A percentile compares a stretch with the other conserved stretches of the same genome.
Evolutionary conservation across 495 filamentous ascomycete genomes (phyloP).

Genomic region (Jackrogersella multiformis): DNA sequence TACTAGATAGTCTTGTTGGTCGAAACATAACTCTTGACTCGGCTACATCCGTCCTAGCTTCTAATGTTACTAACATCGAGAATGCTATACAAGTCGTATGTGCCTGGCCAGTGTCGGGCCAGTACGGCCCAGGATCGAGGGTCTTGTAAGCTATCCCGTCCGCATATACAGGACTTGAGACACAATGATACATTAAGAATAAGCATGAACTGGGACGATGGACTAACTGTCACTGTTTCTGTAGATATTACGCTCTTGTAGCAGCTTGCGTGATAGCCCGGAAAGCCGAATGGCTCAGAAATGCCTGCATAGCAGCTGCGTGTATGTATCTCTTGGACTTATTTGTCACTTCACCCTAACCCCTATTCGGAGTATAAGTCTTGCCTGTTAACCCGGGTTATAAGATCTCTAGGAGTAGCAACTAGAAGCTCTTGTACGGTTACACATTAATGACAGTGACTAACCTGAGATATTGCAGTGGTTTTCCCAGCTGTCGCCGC

Average conservation of each 20-base stretch:
- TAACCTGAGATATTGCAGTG: slow-evolving; percentile 40
- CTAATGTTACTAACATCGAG: slow-evolving; percentile 40
- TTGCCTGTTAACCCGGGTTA: not conserved
- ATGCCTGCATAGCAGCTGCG: slow-evolving; percentile 67
- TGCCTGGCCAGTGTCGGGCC: slow-evolving; percentile 68
- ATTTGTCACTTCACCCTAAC: not conserved
- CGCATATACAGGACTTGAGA: not conserved
- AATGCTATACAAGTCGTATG: slow-evolving; percentile 62
- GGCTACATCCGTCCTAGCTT: slow-evolving; percentile 15
- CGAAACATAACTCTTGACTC: slow-evolving; percentile 31
- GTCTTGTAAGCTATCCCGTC: slow-evolving; percentile 56
- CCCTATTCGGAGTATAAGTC: not conserved
- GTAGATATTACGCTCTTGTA: slow-evolving; percentile 67
- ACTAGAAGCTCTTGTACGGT: not conserved
- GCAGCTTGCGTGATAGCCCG: slow-evolving; percentile 66
- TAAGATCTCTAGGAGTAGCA: not conserved
- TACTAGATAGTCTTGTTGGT: slow-evolving; percentile 45
- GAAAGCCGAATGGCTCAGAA: slow-evolving; percentile 65
- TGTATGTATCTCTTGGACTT: slow-evolving; percentile 20
- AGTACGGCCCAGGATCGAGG: slow-evolving; percentile 67
- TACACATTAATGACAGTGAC: not conserved
- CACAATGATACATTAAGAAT: not conserved
- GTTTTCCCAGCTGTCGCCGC: slow-evolving; percentile 69
- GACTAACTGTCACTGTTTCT: slow-evolving; percentile 1
- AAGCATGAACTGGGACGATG: not conserved